Evolutionary conservation across 768 basidiomycete genomes (phyloP).

Genomic region (Auricularia heimuer): DNA sequence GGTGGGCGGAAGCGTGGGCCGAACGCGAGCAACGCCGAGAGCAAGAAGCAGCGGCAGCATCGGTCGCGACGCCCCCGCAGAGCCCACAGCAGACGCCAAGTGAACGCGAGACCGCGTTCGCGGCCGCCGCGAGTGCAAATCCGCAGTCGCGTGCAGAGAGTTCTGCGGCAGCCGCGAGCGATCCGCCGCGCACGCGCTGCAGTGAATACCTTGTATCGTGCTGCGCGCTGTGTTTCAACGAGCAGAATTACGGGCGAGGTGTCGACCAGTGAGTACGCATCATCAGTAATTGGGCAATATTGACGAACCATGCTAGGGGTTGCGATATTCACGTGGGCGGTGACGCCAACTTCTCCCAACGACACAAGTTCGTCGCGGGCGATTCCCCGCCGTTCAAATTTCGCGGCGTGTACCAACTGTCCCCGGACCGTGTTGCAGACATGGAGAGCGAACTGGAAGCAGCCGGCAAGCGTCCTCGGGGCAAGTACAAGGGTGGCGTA

Average conservation of each 20-base stretch:
- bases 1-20: not conserved
- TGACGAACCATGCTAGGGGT: constrained; percentile 13
- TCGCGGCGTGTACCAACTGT: constrained; percentile 20
- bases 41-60: too few species aligned
- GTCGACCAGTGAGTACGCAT: constrained; percentile 8
- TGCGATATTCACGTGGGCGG: constrained; percentile 28
- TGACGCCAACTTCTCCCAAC: constrained; percentile 33
- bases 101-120: too few species aligned
- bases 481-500: constrained; percentile 9
- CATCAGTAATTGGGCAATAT: too few species aligned
- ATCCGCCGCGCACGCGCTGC: constrained; percentile 8
- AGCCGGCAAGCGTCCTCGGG: constrained; percentile 13
- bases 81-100: too few species aligned
- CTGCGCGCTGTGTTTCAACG: constrained; percentile 28
- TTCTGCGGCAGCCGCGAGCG: not conserved
- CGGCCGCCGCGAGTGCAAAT: too few species aligned
- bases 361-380: constrained; percentile 22
- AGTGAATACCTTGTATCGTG: constrained; percentile 17
- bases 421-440: constrained; percentile 23
- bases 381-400: constrained; percentile 25
- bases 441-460: constrained; percentile 18
- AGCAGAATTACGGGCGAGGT: constrained; percentile 15
- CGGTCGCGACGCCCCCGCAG: too few species aligned
- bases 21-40: too few species aligned
- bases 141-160: not conserved